A percentile compares a stretch with the other conserved stretches of the same genome.
Evolutionary conservation across 2,329 filamentous ascomycete genomes (phyloP).

Genomic region (Fusarium sp.): DNA sequence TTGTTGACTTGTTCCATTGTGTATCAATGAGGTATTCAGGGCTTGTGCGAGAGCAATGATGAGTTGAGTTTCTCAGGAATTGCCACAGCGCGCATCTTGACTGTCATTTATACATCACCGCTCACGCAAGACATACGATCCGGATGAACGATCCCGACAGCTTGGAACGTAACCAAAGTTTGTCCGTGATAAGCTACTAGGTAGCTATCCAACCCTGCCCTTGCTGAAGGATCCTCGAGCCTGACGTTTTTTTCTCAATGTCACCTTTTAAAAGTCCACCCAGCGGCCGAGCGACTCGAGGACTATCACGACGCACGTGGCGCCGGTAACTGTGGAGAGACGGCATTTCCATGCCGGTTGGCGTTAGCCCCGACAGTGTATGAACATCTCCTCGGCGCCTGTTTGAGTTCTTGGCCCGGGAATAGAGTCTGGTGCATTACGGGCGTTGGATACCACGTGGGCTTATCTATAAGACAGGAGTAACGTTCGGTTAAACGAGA

Average conservation of each 20-base stretch:
- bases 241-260: not conserved
- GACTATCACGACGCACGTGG: not conserved
- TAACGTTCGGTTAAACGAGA: not conserved
- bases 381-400: not conserved
- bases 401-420: not conserved
- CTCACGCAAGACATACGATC: not conserved
- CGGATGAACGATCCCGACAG: not conserved
- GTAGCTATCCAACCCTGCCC: not conserved
- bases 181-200: not conserved
- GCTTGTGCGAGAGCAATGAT: not conserved
- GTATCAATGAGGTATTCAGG: not conserved
- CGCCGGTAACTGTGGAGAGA: not conserved
- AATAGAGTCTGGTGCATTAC: not conserved
- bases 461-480: not conserved
- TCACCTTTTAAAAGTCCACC: not conserved
- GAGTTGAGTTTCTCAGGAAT: no score
- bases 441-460: not conserved
- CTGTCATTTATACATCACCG: not conserved
- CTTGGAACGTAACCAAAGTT: slow-evolving; percentile 4
- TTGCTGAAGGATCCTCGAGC: not conserved
- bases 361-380: not conserved
- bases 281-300: not conserved
- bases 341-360: not conserved
- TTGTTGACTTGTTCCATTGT: not conserved
- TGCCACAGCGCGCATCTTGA: no score